Percentiles rank a stretch among this genome's conserved stretches.
phyloP scores from a whole-genome alignment of 2,329 filamentous ascomycete species.

The Venturia asperata region DNA sequence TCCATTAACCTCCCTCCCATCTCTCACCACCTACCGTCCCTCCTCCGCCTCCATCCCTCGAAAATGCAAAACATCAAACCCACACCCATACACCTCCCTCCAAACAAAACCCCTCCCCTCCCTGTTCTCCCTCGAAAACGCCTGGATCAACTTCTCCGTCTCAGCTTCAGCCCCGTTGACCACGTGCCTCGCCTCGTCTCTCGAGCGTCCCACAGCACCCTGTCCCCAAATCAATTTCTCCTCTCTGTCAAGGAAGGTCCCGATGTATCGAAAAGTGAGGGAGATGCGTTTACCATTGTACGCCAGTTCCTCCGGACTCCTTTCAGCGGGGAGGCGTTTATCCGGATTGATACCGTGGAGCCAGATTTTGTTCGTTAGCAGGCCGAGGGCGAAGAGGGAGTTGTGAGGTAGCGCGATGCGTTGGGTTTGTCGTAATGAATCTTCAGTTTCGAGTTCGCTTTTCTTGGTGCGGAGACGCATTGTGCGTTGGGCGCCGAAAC shows the following conservation, averaged over 20 bases:
- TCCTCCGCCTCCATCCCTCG: slow-evolving; percentile 20
- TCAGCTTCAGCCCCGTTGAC: slow-evolving; percentile 62
- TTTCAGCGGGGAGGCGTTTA: slow-evolving; percentile 63
- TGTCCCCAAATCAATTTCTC: slow-evolving; percentile 78
- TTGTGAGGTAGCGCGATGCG: slow-evolving; percentile 77
- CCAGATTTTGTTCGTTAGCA: slow-evolving; percentile 77
- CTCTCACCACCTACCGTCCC: too few species aligned
- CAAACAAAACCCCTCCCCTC: slow-evolving; percentile 63
- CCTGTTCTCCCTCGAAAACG: slow-evolving; percentile 76
- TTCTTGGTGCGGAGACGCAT: slow-evolving; percentile 82
- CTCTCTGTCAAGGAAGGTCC: slow-evolving; percentile 68
- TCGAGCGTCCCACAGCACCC: slow-evolving; percentile 66
- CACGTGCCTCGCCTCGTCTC: slow-evolving; percentile 53
- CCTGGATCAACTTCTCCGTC: slow-evolving; percentile 62
- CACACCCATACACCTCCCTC: slow-evolving; percentile 65
- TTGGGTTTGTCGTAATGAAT: slow-evolving; percentile 48
- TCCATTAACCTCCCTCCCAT: too few species aligned
- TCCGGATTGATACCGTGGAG: slow-evolving; percentile 88
- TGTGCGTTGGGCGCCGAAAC: slow-evolving; percentile 80
- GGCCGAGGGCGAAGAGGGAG: slow-evolving; percentile 76
- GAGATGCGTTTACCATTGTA: slow-evolving; percentile 75
- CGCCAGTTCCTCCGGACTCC: slow-evolving; percentile 61
- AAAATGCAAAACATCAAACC: slow-evolving; percentile 75
- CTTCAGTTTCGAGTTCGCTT: slow-evolving; percentile 21
- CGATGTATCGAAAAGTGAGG: slow-evolving; percentile 83